These are phyloP conservation scores for Curvularia sp. DNA, from an alignment of 2,329 filamentous ascomycete genomes.

Conservation along the genomic window DNA sequence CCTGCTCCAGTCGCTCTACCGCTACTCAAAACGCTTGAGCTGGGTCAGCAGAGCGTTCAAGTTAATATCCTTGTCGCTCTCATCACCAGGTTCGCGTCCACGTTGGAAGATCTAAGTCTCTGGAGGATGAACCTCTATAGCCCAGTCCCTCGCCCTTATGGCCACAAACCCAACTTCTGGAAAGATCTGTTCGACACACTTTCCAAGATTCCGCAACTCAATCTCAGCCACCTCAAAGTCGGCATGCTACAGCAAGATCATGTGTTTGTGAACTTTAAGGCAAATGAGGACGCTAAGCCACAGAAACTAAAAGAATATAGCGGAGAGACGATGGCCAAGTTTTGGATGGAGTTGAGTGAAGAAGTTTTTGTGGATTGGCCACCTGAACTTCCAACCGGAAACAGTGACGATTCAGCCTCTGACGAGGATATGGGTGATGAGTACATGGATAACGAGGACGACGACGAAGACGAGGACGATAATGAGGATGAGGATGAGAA, in stretches of 20 bases:
- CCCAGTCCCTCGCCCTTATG: neutral
- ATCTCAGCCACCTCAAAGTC: conserved; percentile 26
- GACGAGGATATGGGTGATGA: conserved; percentile 29
- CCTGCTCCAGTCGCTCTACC: conserved; percentile 24
- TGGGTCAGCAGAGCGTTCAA: conserved; percentile 30
- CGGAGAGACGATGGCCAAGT: conserved; percentile 25
- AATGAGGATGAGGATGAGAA: neutral
- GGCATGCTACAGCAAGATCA: conserved; percentile 28
- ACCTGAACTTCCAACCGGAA: neutral
- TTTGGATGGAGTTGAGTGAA: conserved; percentile 19
- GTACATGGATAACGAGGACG: conserved; percentile 18
- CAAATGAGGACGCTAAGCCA: neutral
- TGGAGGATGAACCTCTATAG: conserved; percentile 53
- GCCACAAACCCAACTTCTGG: conserved; percentile 31
- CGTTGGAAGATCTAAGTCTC: conserved; percentile 56
- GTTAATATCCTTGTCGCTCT: conserved; percentile 21
- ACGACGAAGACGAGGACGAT: conserved; percentile 12
- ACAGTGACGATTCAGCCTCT: conserved; percentile 13
- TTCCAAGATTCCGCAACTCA: conserved; percentile 15
- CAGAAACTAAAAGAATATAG: conserved; percentile 20
- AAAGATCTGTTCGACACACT: conserved; percentile 26
- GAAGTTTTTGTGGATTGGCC: conserved; percentile 31
- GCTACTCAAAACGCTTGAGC: conserved; percentile 29
- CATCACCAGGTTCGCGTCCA: conserved; percentile 54
- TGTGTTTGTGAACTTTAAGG: conserved; percentile 23